Evolutionary conservation across 768 basidiomycete genomes (phyloP).

Genomic region (Leccinum obscurum): DNA sequence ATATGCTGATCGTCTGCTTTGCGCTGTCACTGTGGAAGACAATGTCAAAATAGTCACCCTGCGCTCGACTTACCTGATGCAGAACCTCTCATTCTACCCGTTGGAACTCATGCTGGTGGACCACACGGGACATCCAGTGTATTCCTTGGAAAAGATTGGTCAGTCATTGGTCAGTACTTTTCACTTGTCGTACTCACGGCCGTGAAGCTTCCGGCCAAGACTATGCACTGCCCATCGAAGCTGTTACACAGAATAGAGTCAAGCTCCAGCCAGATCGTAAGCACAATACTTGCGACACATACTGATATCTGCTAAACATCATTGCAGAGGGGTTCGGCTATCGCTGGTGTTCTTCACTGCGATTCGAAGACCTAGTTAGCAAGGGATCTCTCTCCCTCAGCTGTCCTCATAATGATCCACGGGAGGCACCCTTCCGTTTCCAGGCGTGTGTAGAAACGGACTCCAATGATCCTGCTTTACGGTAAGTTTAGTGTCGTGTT

Average conservation of each 20-base stretch:
- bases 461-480: conserved; percentile 48
- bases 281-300: conserved; percentile 25
- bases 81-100: conserved; percentile 89
- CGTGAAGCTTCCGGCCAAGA: conserved; percentile 80
- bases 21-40: conserved; percentile 86
- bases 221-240: conserved; percentile 87
- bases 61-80: conserved; percentile 87
- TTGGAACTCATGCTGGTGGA: conserved; percentile 91
- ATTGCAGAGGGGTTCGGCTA: conserved; percentile 90
- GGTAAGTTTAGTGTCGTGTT: conserved; percentile 41
- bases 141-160: conserved; percentile 82
- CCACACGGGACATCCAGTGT: conserved; percentile 75
- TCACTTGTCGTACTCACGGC: conserved; percentile 52
- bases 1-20: conserved; percentile 77
- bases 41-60: conserved; percentile 95
- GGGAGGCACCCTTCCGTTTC: conserved; percentile 90
- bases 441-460: conserved; percentile 89
- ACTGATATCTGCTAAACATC: conserved; percentile 5
- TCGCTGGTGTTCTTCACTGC: conserved; percentile 84
- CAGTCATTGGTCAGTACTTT: conserved; percentile 22
- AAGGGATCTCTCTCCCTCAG: conserved; percentile 72
- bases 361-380: conserved; percentile 85
- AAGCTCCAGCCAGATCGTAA: conserved; percentile 91
- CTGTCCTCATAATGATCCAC: conserved; percentile 78
- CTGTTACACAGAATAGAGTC: conserved; percentile 78